phyloP scores from a whole-genome alignment of 768 basidiomycete species.

The Candolleomyces efflorescens region DNA sequence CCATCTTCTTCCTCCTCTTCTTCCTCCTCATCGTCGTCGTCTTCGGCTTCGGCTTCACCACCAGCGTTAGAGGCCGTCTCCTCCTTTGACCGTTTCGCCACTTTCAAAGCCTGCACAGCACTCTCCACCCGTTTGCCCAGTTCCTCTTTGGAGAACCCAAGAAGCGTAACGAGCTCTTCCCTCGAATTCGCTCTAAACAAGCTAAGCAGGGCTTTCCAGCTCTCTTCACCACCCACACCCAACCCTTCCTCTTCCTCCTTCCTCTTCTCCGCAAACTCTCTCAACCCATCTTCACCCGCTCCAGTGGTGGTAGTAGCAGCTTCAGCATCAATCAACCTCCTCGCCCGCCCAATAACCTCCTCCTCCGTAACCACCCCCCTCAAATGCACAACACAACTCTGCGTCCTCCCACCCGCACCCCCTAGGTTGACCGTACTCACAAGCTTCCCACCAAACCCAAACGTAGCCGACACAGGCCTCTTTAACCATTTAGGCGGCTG shows the following conservation, averaged over 20 bases:
- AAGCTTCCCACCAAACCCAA: conserved; percentile 90
- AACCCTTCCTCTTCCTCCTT: conserved; percentile 19
- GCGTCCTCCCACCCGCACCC: conserved; percentile 69
- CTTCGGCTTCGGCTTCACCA: no score
- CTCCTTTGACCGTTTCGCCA: conserved; percentile 12
- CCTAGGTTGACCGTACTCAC: conserved; percentile 81
- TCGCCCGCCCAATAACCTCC: conserved; percentile 69
- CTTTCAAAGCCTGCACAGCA: conserved; percentile 73
- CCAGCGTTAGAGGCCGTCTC: no score
- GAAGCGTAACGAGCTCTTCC: conserved; percentile 83
- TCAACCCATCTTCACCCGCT: conserved; percentile 51
- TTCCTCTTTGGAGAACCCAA: conserved; percentile 91
- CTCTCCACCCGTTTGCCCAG: conserved; percentile 75
- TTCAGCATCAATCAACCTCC: conserved; percentile 51
- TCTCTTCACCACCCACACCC: conserved; percentile 36
- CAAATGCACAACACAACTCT: conserved; percentile 79
- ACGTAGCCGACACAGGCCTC: conserved; percentile 73
- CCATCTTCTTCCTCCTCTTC: conserved; percentile 7
- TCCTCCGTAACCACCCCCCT: conserved; percentile 75
- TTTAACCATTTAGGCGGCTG: conserved; percentile 98
- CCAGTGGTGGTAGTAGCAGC: no score
- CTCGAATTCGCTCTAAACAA: conserved; percentile 87
- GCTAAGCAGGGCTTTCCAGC: conserved; percentile 84
- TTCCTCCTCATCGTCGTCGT: conserved; percentile 28
- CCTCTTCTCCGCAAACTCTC: conserved; percentile 65